Conservation (phyloP, 2,329 filamentous ascomycete species). For the Orbilia javanica region DNA sequence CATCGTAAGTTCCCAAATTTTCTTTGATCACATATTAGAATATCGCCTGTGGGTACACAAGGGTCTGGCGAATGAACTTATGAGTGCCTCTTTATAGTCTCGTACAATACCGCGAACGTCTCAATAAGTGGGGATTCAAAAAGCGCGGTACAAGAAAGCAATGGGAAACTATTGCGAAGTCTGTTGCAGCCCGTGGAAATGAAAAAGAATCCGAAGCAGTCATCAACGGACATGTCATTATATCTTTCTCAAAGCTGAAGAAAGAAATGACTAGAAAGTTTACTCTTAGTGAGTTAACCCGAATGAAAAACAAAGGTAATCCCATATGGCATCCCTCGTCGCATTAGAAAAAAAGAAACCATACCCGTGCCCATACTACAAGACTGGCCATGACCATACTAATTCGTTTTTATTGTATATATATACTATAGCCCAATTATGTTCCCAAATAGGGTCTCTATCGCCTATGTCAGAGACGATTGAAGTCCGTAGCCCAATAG, state of each 20-base stretch:
- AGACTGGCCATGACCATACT: too few species aligned
- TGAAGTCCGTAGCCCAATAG: slow-evolving; percentile 26
- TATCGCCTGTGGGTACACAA: too few species aligned
- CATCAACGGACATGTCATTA: slow-evolving; percentile 4
- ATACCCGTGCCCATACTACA: too few species aligned
- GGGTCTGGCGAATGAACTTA: background rate
- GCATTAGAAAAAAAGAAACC: too few species aligned
- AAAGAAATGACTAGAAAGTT: slow-evolving; percentile 35
- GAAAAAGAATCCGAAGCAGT: slow-evolving; percentile 22
- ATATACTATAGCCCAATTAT: too few species aligned
- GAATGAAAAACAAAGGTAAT: slow-evolving; percentile 10
- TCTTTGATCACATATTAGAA: too few species aligned
- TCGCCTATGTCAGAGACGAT: background rate
- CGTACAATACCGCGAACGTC: slow-evolving; percentile 40
- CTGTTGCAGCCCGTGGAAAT: background rate
- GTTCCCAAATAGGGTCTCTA: too few species aligned
- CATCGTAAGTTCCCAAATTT: slow-evolving; percentile 24
- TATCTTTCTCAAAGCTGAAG: slow-evolving; percentile 9
- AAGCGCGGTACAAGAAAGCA: slow-evolving; percentile 22
- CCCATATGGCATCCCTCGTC: too few species aligned
- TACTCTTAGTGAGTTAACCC: slow-evolving; percentile 16
- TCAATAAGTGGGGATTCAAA: slow-evolving; percentile 44
- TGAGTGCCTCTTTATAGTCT: background rate
- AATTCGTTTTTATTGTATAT: too few species aligned
- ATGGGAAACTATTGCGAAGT: slow-evolving; percentile 33